Percentiles rank a stretch among this genome's conserved stretches.
Conservation (phyloP, 2,329 filamentous ascomycete genomes). For the Podosphaera fusca region DNA sequence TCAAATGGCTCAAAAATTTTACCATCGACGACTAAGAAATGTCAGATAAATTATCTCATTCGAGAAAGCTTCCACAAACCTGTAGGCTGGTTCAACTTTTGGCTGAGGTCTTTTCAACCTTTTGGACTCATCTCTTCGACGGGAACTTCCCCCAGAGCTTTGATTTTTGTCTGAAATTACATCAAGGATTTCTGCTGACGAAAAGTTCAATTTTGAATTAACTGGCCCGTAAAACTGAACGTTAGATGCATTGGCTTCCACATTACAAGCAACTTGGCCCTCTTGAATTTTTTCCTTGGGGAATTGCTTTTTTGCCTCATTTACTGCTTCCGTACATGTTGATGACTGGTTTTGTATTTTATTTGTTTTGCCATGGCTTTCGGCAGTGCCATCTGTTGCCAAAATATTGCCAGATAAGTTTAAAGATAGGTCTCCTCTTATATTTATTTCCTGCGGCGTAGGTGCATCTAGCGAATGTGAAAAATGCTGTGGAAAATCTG, state of each 20-base stretch:
- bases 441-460: neutral
- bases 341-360: neutral
- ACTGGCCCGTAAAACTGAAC: neutral
- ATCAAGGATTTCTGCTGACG: conserved; percentile 13
- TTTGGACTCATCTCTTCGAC: conserved; percentile 15
- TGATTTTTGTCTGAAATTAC: conserved; percentile 7
- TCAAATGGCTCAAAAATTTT: conserved; percentile 4
- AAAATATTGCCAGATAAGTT: neutral
- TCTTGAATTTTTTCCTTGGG: neutral
- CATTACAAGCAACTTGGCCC: neutral
- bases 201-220: conserved; percentile 10
- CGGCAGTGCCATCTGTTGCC: neutral
- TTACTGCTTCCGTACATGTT: neutral
- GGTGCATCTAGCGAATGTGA: neutral
- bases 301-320: neutral
- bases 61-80: conserved; percentile 7
- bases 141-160: neutral
- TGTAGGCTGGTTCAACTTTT: conserved; percentile 19
- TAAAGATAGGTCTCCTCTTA: neutral
- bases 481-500: neutral
- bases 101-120: conserved; percentile 18
- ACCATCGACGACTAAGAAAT: conserved; percentile 19
- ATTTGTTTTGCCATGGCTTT: neutral
- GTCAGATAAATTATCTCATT: conserved; percentile 5
- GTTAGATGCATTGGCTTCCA: neutral